A percentile compares a stretch with the other conserved stretches of the same genome.
These are phyloP conservation scores for Takakia lepidozioides DNA, from an alignment of 225 moss, liverwort and hornwort genomes.

Conservation along the genomic window DNA sequence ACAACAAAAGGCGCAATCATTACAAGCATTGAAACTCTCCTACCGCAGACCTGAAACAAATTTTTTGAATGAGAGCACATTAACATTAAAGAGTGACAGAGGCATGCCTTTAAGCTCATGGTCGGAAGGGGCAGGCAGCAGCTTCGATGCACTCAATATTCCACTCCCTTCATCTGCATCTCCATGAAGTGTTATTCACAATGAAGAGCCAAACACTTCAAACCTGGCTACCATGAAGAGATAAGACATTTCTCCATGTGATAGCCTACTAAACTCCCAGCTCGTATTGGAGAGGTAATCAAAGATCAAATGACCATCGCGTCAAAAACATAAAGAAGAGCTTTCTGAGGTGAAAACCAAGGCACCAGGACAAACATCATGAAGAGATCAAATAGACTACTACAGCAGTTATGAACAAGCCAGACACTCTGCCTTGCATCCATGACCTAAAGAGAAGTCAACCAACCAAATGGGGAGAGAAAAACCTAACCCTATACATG, in stretches of 20 bases:
- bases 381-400: too few relatives aligned
- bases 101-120: slow-evolving; percentile 82
- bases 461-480: too few relatives aligned
- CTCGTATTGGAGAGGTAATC: too few relatives aligned
- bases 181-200: slow-evolving; percentile 1
- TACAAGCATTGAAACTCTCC: neutral
- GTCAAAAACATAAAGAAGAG: neutral
- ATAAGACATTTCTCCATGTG: too few relatives aligned
- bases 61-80: too few relatives aligned
- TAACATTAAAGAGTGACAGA: too few relatives aligned
- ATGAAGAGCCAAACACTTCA: neutral
- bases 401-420: too few relatives aligned
- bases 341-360: neutral
- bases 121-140: slow-evolving; percentile 50
- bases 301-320: neutral
- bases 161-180: slow-evolving; percentile 80
- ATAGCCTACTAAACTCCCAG: too few relatives aligned
- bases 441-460: too few relatives aligned
- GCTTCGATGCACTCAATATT: slow-evolving; percentile 54
- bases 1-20: neutral
- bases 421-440: too few relatives aligned
- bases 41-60: neutral
- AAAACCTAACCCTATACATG: too few relatives aligned
- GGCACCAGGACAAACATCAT: too few relatives aligned
- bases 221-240: neutral